Conservation (phyloP, 2,329 filamentous ascomycete genomes). For the Epichloe aotearoae region DNA sequence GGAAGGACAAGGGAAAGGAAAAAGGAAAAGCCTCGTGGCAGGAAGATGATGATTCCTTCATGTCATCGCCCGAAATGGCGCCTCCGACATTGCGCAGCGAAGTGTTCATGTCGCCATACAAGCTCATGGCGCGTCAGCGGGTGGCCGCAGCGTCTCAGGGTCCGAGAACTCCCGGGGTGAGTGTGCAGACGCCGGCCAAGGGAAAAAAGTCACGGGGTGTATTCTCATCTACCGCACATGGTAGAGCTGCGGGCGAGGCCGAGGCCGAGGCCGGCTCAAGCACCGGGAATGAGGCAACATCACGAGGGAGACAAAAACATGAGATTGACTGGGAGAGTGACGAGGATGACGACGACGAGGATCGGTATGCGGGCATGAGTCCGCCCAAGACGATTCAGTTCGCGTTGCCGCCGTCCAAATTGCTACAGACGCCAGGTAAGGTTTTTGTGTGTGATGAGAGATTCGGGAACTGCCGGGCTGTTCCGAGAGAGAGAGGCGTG, state of each 20-base stretch:
- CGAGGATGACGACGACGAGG: constrained; percentile 51
- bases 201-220: constrained; percentile 36
- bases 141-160: constrained; percentile 28
- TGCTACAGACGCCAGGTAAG: constrained; percentile 65
- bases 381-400: constrained; percentile 92
- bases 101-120: constrained; percentile 66
- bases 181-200: constrained; percentile 61
- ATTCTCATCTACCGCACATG: constrained; percentile 20
- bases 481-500: background rate
- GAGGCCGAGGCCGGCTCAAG: background rate
- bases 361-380: constrained; percentile 58
- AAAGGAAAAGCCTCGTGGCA: constrained; percentile 32
- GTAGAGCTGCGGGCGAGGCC: background rate
- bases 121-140: constrained; percentile 30
- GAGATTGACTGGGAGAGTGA: constrained; percentile 66
- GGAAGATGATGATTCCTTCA: constrained; percentile 40
- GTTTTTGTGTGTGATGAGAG: background rate
- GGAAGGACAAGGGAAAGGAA: constrained; percentile 9
- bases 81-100: constrained; percentile 75
- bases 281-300: constrained; percentile 3
- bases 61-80: constrained; percentile 64
- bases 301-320: constrained; percentile 24
- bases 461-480: background rate
- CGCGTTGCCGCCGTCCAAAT: constrained; percentile 59
- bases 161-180: constrained; percentile 68